Evolutionary conservation across 1,284 basidiomycete genomes (phyloP), one percentile per base, ranked within the genome.

Genomic region (Papiliotrema terrestris): DNA sequence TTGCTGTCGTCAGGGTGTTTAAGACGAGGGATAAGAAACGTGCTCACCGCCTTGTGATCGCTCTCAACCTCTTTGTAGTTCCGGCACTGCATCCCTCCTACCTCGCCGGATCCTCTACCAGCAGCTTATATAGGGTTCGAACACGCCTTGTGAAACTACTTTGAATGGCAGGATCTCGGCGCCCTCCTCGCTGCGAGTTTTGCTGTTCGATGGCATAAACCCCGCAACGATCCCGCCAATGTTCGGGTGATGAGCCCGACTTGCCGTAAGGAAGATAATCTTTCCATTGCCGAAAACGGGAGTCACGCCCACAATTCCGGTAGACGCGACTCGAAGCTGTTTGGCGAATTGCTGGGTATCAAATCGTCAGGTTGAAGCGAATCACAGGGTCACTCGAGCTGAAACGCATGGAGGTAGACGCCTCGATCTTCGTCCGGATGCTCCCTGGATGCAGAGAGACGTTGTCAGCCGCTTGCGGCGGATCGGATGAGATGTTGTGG

Each of bases 161-260:
- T 96, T 97, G 83, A 98, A 92, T 67, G 88, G 89, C 59, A 86
- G 83, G 56, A 97, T 91, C 55, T 66, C 58, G 0, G 94, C 94
- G 14, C 94, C 94, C 76, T 98, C 95, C 71, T 98, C 89, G 61
- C 87, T 92, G 47, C 98, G 86, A 56, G 82, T 90, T 55, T 88
- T 89, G 25, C 87, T 90, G 0, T 88, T 93, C 0, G 94, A 91
- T 0, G 94, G 94, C 94, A 98, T 98, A 17, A 89, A 92, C 20
- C 85, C 80, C n/a, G 56, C 72, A 47, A 61, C 71, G 59, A 73
- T 76, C 59, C 66, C 71, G 17, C 71, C 71, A 45, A 73, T 73
- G 55, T 71, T 70, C 22, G 64, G 57, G 50, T 68, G 69, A 53
- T 69, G 67, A 65, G 70, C 57, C 23, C 38, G 15, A 13, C 63